Base-by-base conservation (phyloP, 2,329 filamentous ascomycete genomes). In the Fusarium coicis region DNA sequence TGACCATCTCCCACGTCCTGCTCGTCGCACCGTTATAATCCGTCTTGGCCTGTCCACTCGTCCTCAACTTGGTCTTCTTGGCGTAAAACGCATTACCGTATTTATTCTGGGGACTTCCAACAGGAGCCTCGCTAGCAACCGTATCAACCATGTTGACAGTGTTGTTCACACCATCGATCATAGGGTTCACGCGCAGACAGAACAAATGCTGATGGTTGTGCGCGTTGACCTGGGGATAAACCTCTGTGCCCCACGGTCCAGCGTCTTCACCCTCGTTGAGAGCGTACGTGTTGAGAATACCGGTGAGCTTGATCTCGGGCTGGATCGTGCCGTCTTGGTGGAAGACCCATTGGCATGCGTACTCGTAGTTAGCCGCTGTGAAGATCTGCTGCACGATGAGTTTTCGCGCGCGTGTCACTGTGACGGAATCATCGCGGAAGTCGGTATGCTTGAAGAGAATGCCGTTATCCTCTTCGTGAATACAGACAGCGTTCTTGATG, bases 131-230 rank as follows among this genome's bases (percentile, higher is more conserved):
- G 0, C 92, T 92, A 2, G 87, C 85, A 2, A 90, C 87, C 2
- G 94, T 92, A 76, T 98, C 95, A 18, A 92, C 91, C 83, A 95
- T 90, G 85, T 94, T 96, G 66, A 97, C 87, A 0, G 94, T 95
- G 81, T 98, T 98, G 72, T 91, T 88, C 2, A 92, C 89, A 0
- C 95, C 95, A 79, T 97, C 95, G 62, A 98, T 89, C 79, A 96
- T 96, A 37, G 95, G 90, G 80, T 98, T 93, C 47, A 97, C 86
- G 46, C 95, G 93, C 47, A 98, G 85, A 80, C 94, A 97, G 89
- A 98, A 98, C 37, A 98, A 88, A 81, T 98, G 95, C 83, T 98
- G 95, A 82, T 98, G 95, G 84, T 97, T 97, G 84, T 97, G 95
- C 1, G 95, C 95, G 78, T 97, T 97, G 79, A 97, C 86, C 0